Percentiles rank a stretch among this genome's conserved stretches.
Evolutionary conservation across 345 rosid genomes (phyloP).

Genomic region (Arabidopsis thaliana): DNA sequence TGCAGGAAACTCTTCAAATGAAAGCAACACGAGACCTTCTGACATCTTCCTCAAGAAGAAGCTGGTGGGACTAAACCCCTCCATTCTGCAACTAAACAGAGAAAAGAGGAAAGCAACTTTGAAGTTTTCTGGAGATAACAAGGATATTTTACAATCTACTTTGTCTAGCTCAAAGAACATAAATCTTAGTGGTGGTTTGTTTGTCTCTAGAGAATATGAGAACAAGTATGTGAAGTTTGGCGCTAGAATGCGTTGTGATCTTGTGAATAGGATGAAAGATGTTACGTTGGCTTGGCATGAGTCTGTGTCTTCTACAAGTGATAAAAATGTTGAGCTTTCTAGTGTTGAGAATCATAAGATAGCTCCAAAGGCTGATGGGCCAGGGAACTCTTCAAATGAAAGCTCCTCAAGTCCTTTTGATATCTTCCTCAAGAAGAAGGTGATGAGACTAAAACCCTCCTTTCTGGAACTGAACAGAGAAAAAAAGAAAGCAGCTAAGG

Average conservation of each 20-base stretch:
- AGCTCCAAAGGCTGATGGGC: constrained; percentile 23
- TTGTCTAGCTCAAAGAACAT: neutral
- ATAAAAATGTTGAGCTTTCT: constrained; percentile 5
- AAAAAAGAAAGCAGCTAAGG: constrained; percentile 53
- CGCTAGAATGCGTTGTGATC: constrained; percentile 10
- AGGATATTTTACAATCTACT: neutral
- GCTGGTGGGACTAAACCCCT: too few species aligned
- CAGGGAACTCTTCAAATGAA: constrained; percentile 20
- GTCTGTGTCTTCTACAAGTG: constrained; percentile 12
- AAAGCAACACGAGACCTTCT: too few species aligned
- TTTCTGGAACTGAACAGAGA: constrained; percentile 47
- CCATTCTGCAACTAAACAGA: too few species aligned
- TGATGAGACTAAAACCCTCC: constrained; percentile 52
- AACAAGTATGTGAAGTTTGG: neutral
- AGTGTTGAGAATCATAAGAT: constrained; percentile 19
- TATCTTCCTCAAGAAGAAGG: constrained; percentile 48
- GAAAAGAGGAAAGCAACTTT: too few species aligned
- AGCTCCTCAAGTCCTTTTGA: constrained; percentile 50
- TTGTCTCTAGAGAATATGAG: constrained; percentile 25
- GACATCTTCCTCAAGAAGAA: too few species aligned
- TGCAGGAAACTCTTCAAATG: too few species aligned
- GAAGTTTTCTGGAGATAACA: neutral
- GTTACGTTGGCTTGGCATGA: constrained; percentile 9
- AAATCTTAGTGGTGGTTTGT: neutral
- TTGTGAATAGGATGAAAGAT: constrained; percentile 6